Evolutionary conservation across 495 filamentous ascomycete species (phyloP).

Genomic region (Friedmanniomyces simplex): DNA sequence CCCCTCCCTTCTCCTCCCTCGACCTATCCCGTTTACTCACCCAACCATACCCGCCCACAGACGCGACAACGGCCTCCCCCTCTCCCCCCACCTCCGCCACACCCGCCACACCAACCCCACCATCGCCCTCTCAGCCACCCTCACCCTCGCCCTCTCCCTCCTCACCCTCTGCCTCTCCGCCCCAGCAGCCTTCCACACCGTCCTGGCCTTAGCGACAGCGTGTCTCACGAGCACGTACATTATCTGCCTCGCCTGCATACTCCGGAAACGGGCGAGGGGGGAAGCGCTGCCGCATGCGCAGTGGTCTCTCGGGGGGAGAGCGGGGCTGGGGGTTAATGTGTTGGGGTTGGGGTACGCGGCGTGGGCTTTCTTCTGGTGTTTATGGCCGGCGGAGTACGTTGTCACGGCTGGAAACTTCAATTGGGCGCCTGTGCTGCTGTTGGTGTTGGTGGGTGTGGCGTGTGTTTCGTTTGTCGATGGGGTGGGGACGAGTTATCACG

Average conservation of each 20-base stretch:
- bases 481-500: not conserved
- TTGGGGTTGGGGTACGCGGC: no score
- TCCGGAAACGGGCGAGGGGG: not conserved
- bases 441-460: not conserved
- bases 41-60: not conserved
- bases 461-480: not conserved
- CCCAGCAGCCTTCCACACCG: slow-evolving; percentile 17
- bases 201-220: slow-evolving; percentile 17
- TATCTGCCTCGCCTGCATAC: slow-evolving; percentile 13
- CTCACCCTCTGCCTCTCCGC: slow-evolving; percentile 22
- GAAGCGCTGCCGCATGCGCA: not conserved
- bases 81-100: not conserved
- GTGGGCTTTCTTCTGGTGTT: slow-evolving; percentile 12
- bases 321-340: slow-evolving; percentile 10
- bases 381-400: slow-evolving; percentile 5
- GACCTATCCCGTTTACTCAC: no score
- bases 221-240: slow-evolving; percentile 13
- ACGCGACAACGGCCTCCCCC: not conserved
- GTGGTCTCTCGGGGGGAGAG: slow-evolving; percentile 12
- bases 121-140: not conserved
- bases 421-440: slow-evolving; percentile 2
- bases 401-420: slow-evolving; percentile 4
- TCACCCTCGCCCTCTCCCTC: slow-evolving; percentile 16
- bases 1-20: no score
- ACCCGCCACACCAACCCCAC: not conserved